Conservation (phyloP, 257 asterid species). For the Thymus mandschuricus region DNA sequence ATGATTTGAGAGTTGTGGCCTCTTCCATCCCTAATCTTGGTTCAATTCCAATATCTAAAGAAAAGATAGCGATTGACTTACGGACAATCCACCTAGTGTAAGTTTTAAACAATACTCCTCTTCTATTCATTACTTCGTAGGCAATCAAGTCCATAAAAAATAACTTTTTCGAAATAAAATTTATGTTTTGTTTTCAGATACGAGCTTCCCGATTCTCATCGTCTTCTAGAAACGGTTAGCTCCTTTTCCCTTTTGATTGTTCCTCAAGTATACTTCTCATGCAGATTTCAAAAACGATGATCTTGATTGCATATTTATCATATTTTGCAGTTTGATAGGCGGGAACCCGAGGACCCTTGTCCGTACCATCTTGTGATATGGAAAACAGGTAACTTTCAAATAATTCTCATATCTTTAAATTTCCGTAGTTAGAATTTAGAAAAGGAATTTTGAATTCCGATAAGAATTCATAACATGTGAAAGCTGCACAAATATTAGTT, state of each 20-base stretch:
- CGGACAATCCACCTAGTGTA: conserved; percentile 57
- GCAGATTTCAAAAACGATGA: background rate
- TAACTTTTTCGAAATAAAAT: too few species aligned
- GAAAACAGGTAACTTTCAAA: conserved; percentile 38
- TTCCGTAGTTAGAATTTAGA: too few species aligned
- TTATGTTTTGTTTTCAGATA: conserved; percentile 44
- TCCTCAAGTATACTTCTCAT: background rate
- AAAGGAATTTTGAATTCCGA: too few species aligned
- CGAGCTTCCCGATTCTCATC: conserved; percentile 65
- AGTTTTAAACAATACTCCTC: conserved; percentile 14
- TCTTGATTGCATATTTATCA: conserved; percentile 15
- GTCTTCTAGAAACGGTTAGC: conserved; percentile 55
- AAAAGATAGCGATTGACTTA: conserved; percentile 28
- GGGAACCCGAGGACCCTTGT: conserved; percentile 50
- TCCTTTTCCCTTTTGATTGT: background rate
- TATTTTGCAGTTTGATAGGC: conserved; percentile 42
- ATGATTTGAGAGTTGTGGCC: conserved; percentile 41
- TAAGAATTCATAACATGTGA: too few species aligned
- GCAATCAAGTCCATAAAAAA: too few species aligned
- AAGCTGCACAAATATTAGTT: too few species aligned
- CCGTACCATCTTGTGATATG: conserved; percentile 66
- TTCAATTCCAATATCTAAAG: conserved; percentile 32
- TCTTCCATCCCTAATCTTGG: conserved; percentile 24
- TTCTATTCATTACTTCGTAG: background rate
- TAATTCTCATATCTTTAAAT: background rate